Conservation (phyloP, 768 basidiomycete species). For the Paxillus ammoniavirescens region DNA sequence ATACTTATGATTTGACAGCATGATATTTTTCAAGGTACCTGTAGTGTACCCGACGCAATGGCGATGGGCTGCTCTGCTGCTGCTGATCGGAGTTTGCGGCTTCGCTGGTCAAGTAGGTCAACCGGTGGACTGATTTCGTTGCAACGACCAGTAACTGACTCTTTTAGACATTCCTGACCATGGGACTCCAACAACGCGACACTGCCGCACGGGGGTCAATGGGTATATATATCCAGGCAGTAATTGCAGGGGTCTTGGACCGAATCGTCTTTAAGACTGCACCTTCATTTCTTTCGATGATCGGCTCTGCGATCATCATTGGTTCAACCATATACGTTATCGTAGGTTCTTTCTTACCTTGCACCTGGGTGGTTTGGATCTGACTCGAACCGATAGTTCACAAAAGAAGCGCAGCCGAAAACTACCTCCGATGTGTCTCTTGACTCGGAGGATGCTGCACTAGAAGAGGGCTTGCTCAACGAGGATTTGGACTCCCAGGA, state of each 20-base stretch:
- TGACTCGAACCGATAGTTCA: background rate
- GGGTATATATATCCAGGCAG: conserved; percentile 59
- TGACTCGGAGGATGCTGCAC: background rate
- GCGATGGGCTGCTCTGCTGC: conserved; percentile 12
- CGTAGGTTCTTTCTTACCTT: background rate
- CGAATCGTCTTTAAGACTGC: conserved; percentile 57
- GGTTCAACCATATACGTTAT: conserved; percentile 10
- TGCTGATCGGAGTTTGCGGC: conserved; percentile 16
- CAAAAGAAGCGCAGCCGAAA: background rate
- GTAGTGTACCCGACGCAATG: conserved; percentile 19
- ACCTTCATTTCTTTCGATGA: conserved; percentile 56
- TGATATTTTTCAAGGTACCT: conserved; percentile 1
- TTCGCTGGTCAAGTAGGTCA: conserved; percentile 14
- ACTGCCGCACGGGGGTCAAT: conserved; percentile 61
- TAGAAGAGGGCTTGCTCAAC: conserved; percentile 5
- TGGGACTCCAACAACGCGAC: conserved; percentile 59
- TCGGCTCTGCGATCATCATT: conserved; percentile 67
- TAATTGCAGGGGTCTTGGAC: conserved; percentile 68
- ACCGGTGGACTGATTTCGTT: no score
- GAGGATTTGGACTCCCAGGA: background rate
- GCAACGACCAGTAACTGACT: background rate
- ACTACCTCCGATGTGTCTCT: background rate
- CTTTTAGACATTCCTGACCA: conserved; percentile 49
- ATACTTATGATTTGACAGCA: conserved; percentile 5
- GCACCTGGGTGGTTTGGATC: background rate